These are phyloP conservation scores for Tremellales sp. DNA, from an alignment of 1,284 basidiomycete genomes.

Conservation along the genomic window DNA sequence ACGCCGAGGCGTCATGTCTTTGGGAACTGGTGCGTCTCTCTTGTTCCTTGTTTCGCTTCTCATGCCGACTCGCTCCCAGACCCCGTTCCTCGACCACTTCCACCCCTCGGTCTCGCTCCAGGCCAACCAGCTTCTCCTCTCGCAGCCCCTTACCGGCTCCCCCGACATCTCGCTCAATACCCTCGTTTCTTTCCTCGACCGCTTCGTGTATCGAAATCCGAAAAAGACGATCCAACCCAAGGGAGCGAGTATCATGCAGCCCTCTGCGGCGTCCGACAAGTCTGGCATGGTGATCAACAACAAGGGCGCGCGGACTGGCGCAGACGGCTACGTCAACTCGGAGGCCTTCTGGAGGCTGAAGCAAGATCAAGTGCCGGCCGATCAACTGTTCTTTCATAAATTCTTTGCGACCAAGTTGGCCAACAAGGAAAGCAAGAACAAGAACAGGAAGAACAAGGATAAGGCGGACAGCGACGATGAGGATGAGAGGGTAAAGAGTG, in stretches of 20 bases:
- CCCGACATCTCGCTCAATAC: slow-evolving; percentile 91
- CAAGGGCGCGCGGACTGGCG: slow-evolving; percentile 56
- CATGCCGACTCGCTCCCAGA: slow-evolving; percentile 49
- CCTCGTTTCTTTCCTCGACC: slow-evolving; percentile 84
- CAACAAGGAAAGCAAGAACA: slow-evolving; percentile 53
- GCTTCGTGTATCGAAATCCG: slow-evolving; percentile 90
- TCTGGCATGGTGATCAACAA: slow-evolving; percentile 65
- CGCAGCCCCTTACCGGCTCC: slow-evolving; percentile 64
- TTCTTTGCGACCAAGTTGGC: slow-evolving; percentile 55
- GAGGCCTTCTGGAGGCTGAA: slow-evolving; percentile 71
- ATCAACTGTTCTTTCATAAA: slow-evolving; percentile 66
- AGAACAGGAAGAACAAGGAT: slow-evolving; percentile 50
- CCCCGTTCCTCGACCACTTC: slow-evolving; percentile 76
- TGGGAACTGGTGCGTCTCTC: slow-evolving; percentile 73
- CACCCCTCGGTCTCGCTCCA: slow-evolving; percentile 89
- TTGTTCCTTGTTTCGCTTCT: not conserved
- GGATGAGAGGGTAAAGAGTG: slow-evolving; percentile 30
- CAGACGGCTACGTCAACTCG: slow-evolving; percentile 64
- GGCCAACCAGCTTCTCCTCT: slow-evolving; percentile 71
- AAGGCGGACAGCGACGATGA: slow-evolving; percentile 31
- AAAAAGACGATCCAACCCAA: slow-evolving; percentile 71
- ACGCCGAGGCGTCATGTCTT: slow-evolving; percentile 74
- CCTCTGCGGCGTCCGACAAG: slow-evolving; percentile 62
- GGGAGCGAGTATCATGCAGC: slow-evolving; percentile 91
- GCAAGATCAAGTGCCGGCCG: slow-evolving; percentile 73